A percentile compares a stretch with the other conserved stretches of the same genome.
Conservation (phyloP, 345 rosid species). For the Mangifera indica region DNA sequence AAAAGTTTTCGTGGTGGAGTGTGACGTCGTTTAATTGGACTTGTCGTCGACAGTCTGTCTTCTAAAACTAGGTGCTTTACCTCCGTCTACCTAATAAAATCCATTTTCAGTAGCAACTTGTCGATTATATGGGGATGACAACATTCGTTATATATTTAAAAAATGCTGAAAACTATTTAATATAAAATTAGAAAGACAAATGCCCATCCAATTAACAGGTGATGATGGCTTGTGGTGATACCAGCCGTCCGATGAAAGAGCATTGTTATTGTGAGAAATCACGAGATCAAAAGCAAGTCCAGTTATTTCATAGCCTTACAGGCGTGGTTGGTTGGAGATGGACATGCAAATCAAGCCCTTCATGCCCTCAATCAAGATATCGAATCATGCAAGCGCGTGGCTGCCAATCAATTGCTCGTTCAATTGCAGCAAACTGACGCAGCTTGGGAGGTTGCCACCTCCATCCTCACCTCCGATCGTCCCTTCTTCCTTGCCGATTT, state of each 20-base stretch:
- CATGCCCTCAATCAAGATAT: constrained; percentile 85
- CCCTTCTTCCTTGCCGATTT: constrained; percentile 48
- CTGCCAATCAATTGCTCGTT: constrained; percentile 96
- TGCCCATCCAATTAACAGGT: neutral
- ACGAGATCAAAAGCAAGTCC: neutral
- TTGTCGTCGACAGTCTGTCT: too few relatives aligned
- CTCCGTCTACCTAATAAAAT: too few relatives aligned
- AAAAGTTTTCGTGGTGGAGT: too few relatives aligned
- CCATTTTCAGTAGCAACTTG: too few relatives aligned
- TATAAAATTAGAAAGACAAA: too few relatives aligned
- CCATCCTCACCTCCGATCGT: constrained; percentile 76
- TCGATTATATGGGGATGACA: too few relatives aligned
- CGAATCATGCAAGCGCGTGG: constrained; percentile 85
- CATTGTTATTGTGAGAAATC: neutral
- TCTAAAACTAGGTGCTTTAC: too few relatives aligned
- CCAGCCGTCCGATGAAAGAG: constrained; percentile 21
- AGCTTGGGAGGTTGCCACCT: constrained; percentile 91
- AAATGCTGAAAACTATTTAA: too few relatives aligned
- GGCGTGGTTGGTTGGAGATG: constrained; percentile 35
- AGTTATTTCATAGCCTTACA: constrained; percentile 7
- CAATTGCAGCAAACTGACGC: constrained; percentile 87
- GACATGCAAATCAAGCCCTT: constrained; percentile 83
- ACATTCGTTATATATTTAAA: too few relatives aligned
- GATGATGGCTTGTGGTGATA: neutral
- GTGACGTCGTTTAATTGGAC: too few relatives aligned